A percentile compares a stretch with the other conserved stretches of the same genome.
These are phyloP conservation scores for Podospora bellae-mahoneyi DNA, from an alignment of 495 filamentous ascomycete species.

Conservation along the genomic window DNA sequence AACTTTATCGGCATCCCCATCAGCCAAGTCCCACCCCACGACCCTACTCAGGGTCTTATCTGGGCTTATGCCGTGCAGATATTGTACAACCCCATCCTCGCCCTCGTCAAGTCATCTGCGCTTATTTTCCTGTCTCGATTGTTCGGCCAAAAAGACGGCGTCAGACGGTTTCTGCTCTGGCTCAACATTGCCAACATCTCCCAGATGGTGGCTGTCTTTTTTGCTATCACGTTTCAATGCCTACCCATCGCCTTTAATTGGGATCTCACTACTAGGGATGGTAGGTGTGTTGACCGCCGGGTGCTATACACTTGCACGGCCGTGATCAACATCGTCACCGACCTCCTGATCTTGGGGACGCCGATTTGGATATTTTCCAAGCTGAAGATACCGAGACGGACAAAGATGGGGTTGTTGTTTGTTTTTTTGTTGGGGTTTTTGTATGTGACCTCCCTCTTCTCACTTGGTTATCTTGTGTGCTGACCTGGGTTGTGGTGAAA, in stretches of 20 bases:
- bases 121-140: slow-evolving; percentile 56
- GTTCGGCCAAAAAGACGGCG: slow-evolving; percentile 45
- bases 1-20: slow-evolving; percentile 51
- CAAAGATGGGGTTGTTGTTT: slow-evolving; percentile 49
- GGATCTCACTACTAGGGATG: slow-evolving; percentile 38
- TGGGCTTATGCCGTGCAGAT: slow-evolving; percentile 57
- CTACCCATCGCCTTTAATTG: slow-evolving; percentile 49
- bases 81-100: slow-evolving; percentile 61
- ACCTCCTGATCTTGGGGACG: slow-evolving; percentile 47
- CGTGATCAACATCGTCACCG: slow-evolving; percentile 49
- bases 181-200: slow-evolving; percentile 51
- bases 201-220: slow-evolving; percentile 52
- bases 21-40: slow-evolving; percentile 44
- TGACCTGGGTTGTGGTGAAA: neutral
- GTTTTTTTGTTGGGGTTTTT: slow-evolving; percentile 51
- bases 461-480: neutral
- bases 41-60: slow-evolving; percentile 39
- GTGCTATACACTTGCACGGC: slow-evolving; percentile 47
- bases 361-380: slow-evolving; percentile 48
- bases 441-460: slow-evolving; percentile 32
- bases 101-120: slow-evolving; percentile 57
- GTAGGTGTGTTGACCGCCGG: slow-evolving; percentile 48
- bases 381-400: slow-evolving; percentile 44
- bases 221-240: slow-evolving; percentile 60
- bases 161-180: slow-evolving; percentile 44